Evolutionary conservation across 352 stramenopile genomes (phyloP), one percentile per base, ranked within the genome.

Genomic region (Phytophthora pistaciae): DNA sequence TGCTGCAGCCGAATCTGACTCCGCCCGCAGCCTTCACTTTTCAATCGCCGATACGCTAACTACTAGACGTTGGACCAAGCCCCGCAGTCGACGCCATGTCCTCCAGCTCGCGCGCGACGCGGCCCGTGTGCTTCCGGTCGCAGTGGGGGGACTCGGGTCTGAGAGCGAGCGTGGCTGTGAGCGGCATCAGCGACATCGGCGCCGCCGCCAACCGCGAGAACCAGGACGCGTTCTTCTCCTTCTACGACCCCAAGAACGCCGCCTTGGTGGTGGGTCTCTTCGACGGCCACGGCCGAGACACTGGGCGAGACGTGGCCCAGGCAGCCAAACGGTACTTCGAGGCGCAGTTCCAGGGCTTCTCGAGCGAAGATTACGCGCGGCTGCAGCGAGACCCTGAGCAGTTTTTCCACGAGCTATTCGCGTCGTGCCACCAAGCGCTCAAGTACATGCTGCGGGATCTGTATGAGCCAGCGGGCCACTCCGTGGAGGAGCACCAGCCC

Each of bases 161-260:
- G 20, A 5, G 38, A 40, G 66, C 59, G 52, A 64, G 44, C 21
- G 68, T 85, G 25, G 76, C 73, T 0, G 81, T 72, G 27, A 89
- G 82, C 38, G 87, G 83, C 25, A 65, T 88, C 63, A 91, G 80
- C 13, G 79, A 92, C 64, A 77, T 82, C 0, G 89, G 89, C 14
- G 80, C 82, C 56, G 68, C 72, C n/a, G 77, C 85, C 60, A 78
- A 78, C 53, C 60, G 70, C 27, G 75, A 88, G 68, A 98, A 98
- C 73, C 93, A 98, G 77, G 93, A 98, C 65, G 85, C 92, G 23
- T 96, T 91, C 77, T 96, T 98, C 68, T 79, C 87, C 27, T 87
- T 87, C 46, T 68, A 74, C 48, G 72, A 90, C 27, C 46, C 56
- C 16, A 64, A 64, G n/a, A 68, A 80, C 31, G 52, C 66, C 16